Evolutionary conservation across 78 protist species (phyloP).

Genomic region (Emiliania huxleyi): DNA sequence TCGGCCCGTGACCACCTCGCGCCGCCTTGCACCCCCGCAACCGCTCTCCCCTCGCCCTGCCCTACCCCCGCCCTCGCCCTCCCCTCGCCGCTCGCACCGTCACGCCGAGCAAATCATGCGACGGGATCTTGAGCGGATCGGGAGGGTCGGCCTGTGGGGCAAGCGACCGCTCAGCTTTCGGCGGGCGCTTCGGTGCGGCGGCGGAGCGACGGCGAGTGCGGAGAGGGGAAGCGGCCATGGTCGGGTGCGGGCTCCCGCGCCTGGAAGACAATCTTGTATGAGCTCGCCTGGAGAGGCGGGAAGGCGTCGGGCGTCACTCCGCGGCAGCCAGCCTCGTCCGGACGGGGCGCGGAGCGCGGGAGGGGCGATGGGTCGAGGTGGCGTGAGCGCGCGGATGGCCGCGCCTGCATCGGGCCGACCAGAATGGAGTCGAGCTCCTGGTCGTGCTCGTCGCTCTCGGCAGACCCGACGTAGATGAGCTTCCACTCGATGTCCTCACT

Average conservation of each 20-base stretch:
- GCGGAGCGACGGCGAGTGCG: no score
- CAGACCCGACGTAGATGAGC: constrained; percentile 69
- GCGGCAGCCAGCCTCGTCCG: not conserved
- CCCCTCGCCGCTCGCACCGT: no score
- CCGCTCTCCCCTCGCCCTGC: no score
- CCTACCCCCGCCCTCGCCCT: no score
- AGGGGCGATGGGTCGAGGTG: not conserved
- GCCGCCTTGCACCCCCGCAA: no score
- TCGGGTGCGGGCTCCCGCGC: no score
- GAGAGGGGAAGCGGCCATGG: no score
- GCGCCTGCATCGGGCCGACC: constrained; percentile 71
- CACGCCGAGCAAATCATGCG: constrained; percentile 61
- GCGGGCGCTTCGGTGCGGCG: no score
- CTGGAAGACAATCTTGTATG: constrained; percentile 50
- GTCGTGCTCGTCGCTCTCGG: constrained; percentile 54
- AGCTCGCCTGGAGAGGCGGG: not conserved
- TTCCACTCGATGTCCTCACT: constrained; percentile 73
- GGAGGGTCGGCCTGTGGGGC: no score
- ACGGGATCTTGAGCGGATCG: constrained; percentile 52
- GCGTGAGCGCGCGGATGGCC: not conserved
- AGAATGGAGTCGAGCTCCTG: constrained; percentile 68
- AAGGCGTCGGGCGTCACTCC: not conserved
- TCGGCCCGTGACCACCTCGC: not conserved
- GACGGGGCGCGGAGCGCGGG: not conserved
- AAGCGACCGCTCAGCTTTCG: no score